Percentiles rank a stretch among this genome's conserved stretches.
These are phyloP conservation scores for Hyaloscypha variabilis DNA, from an alignment of 495 filamentous ascomycete species.

Conservation along the genomic window DNA sequence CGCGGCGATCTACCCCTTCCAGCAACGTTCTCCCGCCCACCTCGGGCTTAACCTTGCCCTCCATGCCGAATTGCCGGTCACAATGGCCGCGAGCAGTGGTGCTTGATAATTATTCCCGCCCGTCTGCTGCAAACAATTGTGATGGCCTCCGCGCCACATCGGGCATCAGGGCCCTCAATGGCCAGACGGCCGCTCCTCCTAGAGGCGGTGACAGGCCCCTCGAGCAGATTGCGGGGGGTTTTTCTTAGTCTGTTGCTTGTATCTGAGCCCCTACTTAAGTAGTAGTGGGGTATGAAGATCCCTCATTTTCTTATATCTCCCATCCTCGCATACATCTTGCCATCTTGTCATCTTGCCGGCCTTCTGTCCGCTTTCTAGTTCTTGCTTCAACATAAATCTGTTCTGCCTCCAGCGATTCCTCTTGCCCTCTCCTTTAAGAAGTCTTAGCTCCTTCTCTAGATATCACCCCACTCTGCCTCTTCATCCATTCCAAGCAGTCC, in stretches of 20 bases:
- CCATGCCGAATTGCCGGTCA: neutral
- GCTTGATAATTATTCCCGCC: neutral
- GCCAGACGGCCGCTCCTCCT: neutral
- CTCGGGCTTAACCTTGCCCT: neutral
- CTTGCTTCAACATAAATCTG: neutral
- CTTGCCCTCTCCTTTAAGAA: neutral
- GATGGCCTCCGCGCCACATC: neutral
- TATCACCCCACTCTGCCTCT: slow-evolving; percentile 10
- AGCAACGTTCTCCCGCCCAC: neutral
- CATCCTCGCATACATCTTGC: neutral
- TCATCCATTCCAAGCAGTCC: neutral
- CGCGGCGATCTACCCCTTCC: neutral
- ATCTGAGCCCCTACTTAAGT: neutral
- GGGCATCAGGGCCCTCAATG: neutral
- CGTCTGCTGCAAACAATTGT: neutral
- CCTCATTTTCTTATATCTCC: neutral
- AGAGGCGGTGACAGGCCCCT: neutral
- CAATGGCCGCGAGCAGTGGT: too few species aligned
- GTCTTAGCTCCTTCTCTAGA: neutral
- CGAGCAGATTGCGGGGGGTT: neutral
- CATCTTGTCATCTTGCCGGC: too few species aligned
- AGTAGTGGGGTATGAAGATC: neutral
- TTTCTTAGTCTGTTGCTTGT: neutral
- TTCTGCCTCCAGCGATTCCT: neutral
- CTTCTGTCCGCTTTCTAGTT: neutral